These are phyloP conservation scores for Malus sieversii DNA, from an alignment of 306 rosid genomes.

Conservation along the genomic window DNA sequence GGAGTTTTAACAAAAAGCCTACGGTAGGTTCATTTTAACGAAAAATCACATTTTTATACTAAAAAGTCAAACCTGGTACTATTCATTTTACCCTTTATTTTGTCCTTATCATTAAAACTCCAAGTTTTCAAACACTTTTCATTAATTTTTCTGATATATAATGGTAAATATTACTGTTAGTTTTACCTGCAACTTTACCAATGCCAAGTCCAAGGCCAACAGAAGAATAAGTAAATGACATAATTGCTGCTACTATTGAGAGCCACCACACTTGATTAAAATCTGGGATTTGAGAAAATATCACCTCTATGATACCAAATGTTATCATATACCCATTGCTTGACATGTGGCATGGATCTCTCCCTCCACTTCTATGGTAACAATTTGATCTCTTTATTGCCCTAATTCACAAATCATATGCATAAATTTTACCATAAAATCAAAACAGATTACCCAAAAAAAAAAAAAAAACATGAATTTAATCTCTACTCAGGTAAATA, in stretches of 20 bases:
- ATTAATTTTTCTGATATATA: no score
- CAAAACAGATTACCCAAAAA: not conserved
- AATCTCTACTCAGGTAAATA: not conserved
- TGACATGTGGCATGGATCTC: conserved; percentile 71
- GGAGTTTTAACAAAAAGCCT: no score
- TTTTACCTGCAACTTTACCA: conserved; percentile 59
- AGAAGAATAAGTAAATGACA: conserved; percentile 62
- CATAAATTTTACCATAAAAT: not conserved
- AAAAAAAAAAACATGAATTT: not conserved
- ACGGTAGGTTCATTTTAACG: no score
- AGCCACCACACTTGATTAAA: conserved; percentile 77
- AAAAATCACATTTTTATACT: no score
- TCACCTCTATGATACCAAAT: conserved; percentile 53
- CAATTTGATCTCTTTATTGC: conserved; percentile 73
- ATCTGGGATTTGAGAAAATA: conserved; percentile 67
- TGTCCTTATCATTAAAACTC: no score
- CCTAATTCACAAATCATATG: conserved; percentile 19
- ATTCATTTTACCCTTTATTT: no score
- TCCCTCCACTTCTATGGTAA: conserved; percentile 58
- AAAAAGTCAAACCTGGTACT: no score
- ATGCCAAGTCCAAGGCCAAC: conserved; percentile 58
- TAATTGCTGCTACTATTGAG: conserved; percentile 67
- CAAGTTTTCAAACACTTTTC: no score
- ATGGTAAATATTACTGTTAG: not conserved
- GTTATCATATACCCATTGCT: conserved; percentile 71